These are phyloP conservation scores for Coemansia sp. DNA, from an alignment of 192 early-diverging fungal genomes.

Conservation along the genomic window DNA sequence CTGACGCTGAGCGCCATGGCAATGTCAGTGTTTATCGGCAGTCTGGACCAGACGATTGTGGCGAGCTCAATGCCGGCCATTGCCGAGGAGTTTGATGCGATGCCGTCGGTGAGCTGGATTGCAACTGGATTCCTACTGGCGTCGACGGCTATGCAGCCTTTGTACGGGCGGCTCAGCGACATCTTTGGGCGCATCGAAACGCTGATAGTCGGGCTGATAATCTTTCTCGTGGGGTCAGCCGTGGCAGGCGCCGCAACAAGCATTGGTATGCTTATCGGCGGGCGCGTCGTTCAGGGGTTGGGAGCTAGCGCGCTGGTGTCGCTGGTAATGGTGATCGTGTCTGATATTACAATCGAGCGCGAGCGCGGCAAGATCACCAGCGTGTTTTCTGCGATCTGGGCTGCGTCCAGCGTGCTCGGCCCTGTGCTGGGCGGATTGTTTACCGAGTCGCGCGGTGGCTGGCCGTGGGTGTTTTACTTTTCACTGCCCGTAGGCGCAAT, in stretches of 20 bases:
- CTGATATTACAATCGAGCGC: conserved; percentile 62
- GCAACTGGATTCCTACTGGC: conserved; percentile 66
- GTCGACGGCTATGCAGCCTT: conserved; percentile 70
- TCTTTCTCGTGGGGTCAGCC: conserved; percentile 58
- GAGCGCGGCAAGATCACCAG: conserved; percentile 62
- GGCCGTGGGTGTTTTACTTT: conserved; percentile 63
- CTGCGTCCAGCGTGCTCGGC: conserved; percentile 57
- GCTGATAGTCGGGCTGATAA: conserved; percentile 52
- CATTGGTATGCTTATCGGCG: conserved; percentile 66
- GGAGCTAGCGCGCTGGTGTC: conserved; percentile 66
- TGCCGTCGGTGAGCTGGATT: conserved; percentile 71
- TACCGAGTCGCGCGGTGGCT: conserved; percentile 39
- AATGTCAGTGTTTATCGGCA: conserved; percentile 46
- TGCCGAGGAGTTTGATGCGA: conserved; percentile 53
- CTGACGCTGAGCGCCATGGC: conserved; percentile 37
- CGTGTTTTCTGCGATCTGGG: conserved; percentile 58
- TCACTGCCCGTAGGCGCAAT: conserved; percentile 50
- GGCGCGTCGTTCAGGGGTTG: conserved; percentile 63
- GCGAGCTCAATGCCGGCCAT: conserved; percentile 63
- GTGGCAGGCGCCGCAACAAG: conserved; percentile 52
- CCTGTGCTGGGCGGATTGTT: conserved; percentile 62
- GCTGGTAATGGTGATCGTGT: conserved; percentile 62
- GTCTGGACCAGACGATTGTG: conserved; percentile 62
- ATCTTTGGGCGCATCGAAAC: conserved; percentile 74
- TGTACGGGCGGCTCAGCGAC: conserved; percentile 79